Base-by-base conservation (phyloP, 2,329 filamentous ascomycete genomes). In the Plectosphaerella sp. region DNA sequence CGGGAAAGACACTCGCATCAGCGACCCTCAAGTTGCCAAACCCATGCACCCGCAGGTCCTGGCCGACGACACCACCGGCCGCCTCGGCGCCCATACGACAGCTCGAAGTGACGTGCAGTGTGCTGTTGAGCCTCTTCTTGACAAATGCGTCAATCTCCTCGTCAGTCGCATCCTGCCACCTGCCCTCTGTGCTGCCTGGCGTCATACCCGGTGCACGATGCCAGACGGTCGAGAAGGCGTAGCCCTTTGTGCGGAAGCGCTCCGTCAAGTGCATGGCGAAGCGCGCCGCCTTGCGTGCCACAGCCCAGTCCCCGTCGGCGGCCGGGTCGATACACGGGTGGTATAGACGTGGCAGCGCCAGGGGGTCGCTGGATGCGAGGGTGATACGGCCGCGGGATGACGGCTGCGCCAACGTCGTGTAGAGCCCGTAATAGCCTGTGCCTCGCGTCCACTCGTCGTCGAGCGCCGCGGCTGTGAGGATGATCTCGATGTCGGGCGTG, bases 401-500 rank as follows among this genome's bases (percentile, higher is more conserved):
- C 12, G 66, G 64, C 52, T 68, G 63, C 22, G 65, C 51, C 10
- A 67, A 56, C 3, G 62, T 61, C 11, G 60, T 54, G 52, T 63
- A 62, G 24, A 67, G 58, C 4, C 56, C 60, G 25, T 62, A 57
- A 5, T 61, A 56, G 3, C 58, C 52, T 14, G 57, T 57, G 16
- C 58, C 58, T 0, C 55, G 53, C 33, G 67, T 61, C 8, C 66
- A 56, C 1, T 61, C 57, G 10, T 59, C 61, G 7, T 61, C 53
- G 12, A 57, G 52, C 1, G 68, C 66, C 4, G 68, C 64, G 59
- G 71, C 72, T 51, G 72, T 66, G 10, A 76, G 55, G 55, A 77
- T 64, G 49, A 68, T 54, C 49, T 69, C 66, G 20, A 64, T 46
- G 16, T 69, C 62, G 2, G 65, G 65, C 0, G 65, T 22, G 48